phyloP scores from a whole-genome alignment of 495 filamentous ascomycete genomes.

The Elasticomyces elasticus region DNA sequence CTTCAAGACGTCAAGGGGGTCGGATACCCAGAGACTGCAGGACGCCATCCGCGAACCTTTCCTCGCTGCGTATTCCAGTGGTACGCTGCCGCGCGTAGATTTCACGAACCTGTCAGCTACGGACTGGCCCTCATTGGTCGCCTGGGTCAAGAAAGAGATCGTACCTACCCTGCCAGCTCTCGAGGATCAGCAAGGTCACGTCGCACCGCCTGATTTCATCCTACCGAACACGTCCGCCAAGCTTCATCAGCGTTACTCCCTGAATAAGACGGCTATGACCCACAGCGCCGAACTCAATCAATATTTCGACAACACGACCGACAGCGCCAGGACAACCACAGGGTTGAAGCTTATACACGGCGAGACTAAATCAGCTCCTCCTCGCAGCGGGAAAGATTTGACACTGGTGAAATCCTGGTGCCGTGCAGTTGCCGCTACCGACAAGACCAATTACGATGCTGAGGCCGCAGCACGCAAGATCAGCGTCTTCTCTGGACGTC shows the following conservation, averaged over 20 bases:
- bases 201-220: neutral
- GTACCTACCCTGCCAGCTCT: neutral
- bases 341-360: neutral
- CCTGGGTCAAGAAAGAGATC: conserved; percentile 49
- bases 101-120: conserved; percentile 60
- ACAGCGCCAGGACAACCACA: neutral
- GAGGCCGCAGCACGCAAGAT: conserved; percentile 38
- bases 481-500: conserved; percentile 29
- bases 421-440: conserved; percentile 47
- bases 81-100: conserved; percentile 59
- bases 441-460: conserved; percentile 39
- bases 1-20: conserved; percentile 38
- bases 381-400: conserved; percentile 12
- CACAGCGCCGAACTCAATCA: neutral
- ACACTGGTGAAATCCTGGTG: conserved; percentile 45
- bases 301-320: neutral
- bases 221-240: neutral
- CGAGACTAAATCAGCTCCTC: too few species aligned
- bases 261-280: neutral
- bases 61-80: conserved; percentile 61
- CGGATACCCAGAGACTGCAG: conserved; percentile 53
- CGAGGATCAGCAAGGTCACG: too few species aligned
- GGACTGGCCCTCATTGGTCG: conserved; percentile 64
- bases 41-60: conserved; percentile 69
- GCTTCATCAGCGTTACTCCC: neutral